Evolutionary conservation across 2,329 filamentous ascomycete genomes (phyloP).

Genomic region (Talaromyces sp.): DNA sequence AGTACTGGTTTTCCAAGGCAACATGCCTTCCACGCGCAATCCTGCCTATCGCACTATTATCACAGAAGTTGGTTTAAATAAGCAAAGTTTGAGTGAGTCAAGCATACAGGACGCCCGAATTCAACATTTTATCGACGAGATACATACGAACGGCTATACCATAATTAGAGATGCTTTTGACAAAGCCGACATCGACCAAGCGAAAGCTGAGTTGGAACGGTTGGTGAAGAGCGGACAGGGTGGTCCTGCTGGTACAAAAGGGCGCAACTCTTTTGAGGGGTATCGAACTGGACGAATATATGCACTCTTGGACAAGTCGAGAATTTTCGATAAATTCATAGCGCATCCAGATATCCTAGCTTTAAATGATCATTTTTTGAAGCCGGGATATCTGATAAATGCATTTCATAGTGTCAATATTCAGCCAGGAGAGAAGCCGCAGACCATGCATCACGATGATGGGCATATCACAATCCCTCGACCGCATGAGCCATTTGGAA

Average conservation of each 20-base stretch:
- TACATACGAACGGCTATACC: background rate
- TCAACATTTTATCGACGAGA: background rate
- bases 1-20: background rate
- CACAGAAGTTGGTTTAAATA: background rate
- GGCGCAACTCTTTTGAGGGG: conserved; percentile 2
- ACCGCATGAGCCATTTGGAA: background rate
- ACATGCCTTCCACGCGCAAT: background rate
- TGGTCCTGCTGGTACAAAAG: background rate
- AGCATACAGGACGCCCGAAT: background rate
- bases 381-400: background rate
- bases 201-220: background rate
- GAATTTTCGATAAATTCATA: conserved; percentile 5
- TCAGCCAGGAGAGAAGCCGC: background rate
- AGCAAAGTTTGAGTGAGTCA: background rate
- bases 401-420: conserved; percentile 3
- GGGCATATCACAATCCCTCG: background rate
- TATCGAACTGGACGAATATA: background rate
- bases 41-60: background rate
- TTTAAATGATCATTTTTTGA: conserved; percentile 2
- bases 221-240: background rate
- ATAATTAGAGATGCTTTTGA: background rate
- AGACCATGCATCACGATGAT: conserved; percentile 4
- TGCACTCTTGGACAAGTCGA: conserved; percentile 2
- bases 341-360: conserved; percentile 1
- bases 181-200: background rate